phyloP scores from a whole-genome alignment of 73 alveolate species.

The Paramecium bursaria region DNA sequence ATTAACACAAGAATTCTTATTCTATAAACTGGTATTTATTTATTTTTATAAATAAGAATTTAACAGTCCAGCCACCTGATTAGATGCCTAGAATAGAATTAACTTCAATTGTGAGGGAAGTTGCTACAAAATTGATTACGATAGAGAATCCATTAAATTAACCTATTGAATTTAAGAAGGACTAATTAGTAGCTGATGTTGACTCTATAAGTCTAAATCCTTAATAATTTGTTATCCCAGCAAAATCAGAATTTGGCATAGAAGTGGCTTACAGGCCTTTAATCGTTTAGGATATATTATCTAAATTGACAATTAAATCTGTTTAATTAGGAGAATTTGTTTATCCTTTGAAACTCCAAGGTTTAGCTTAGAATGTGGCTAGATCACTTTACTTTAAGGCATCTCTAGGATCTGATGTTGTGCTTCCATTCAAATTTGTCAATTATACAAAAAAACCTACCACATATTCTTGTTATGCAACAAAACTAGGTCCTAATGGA shows the following conservation, averaged over 20 bases:
- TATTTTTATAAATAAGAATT: background rate
- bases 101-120: slow-evolving; percentile 93
- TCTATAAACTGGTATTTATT: slow-evolving; percentile 81
- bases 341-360: slow-evolving; percentile 79
- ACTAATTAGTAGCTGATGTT: slow-evolving; percentile 82
- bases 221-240: slow-evolving; percentile 88
- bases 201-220: slow-evolving; percentile 94
- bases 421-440: slow-evolving; percentile 93
- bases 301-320: slow-evolving; percentile 85
- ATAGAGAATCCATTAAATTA: slow-evolving; percentile 93
- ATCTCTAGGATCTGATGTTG: slow-evolving; percentile 97
- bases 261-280: slow-evolving; percentile 97
- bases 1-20: slow-evolving; percentile 89
- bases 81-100: slow-evolving; percentile 87
- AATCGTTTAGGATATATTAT: slow-evolving; percentile 86
- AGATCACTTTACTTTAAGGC: slow-evolving; percentile 93
- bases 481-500: slow-evolving; percentile 87
- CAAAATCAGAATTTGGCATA: slow-evolving; percentile 95
- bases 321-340: slow-evolving; percentile 90
- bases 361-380: slow-evolving; percentile 87
- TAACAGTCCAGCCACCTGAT: slow-evolving; percentile 86
- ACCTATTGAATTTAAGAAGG: slow-evolving; percentile 87
- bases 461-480: slow-evolving; percentile 91
- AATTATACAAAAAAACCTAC: slow-evolving; percentile 95
- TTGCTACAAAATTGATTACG: slow-evolving; percentile 90